Conservation (phyloP, 192 early-diverging fungal species). For the Umbelopsis vinacea region DNA sequence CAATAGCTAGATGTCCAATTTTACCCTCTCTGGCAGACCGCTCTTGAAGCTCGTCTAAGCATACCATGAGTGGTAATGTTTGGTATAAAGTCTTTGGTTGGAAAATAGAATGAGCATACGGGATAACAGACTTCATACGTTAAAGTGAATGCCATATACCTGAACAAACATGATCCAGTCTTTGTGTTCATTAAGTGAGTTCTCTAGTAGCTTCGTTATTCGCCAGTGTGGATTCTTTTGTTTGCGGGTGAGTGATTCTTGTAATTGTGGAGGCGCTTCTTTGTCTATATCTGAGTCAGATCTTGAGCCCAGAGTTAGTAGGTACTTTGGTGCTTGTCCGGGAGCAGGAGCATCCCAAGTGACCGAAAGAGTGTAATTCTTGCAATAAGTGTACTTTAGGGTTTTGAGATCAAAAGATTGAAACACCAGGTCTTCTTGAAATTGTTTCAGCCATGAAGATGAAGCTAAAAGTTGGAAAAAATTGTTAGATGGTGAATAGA, state of each 20-base stretch:
- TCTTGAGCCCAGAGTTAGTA: slow-evolving; percentile 24
- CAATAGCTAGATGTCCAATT: slow-evolving; percentile 37
- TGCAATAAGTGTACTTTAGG: slow-evolving; percentile 39
- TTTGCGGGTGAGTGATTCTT: slow-evolving; percentile 5
- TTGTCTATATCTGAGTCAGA: slow-evolving; percentile 4
- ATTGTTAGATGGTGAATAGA: background rate
- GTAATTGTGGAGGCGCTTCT: background rate
- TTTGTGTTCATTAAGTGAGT: slow-evolving; percentile 36
- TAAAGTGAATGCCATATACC: slow-evolving; percentile 19
- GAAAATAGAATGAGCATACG: background rate
- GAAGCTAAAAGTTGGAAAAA: slow-evolving; percentile 21
- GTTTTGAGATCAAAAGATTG: slow-evolving; percentile 38
- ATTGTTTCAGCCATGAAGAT: slow-evolving; percentile 39
- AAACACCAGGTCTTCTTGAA: slow-evolving; percentile 36
- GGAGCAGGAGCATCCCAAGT: slow-evolving; percentile 31
- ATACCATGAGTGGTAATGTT: slow-evolving; percentile 42
- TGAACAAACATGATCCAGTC: slow-evolving; percentile 42
- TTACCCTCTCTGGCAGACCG: slow-evolving; percentile 23
- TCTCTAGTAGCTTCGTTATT: slow-evolving; percentile 33
- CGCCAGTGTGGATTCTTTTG: slow-evolving; percentile 39
- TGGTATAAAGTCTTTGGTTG: slow-evolving; percentile 35
- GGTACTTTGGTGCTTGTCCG: slow-evolving; percentile 32
- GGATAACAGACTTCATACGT: background rate
- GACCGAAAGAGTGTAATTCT: slow-evolving; percentile 35
- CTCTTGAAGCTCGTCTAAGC: slow-evolving; percentile 36